Percentiles rank a stretch among this genome's conserved stretches.
Evolutionary conservation across 2,329 filamentous ascomycete species (phyloP).

Genomic region (Colletotrichum sp.): DNA sequence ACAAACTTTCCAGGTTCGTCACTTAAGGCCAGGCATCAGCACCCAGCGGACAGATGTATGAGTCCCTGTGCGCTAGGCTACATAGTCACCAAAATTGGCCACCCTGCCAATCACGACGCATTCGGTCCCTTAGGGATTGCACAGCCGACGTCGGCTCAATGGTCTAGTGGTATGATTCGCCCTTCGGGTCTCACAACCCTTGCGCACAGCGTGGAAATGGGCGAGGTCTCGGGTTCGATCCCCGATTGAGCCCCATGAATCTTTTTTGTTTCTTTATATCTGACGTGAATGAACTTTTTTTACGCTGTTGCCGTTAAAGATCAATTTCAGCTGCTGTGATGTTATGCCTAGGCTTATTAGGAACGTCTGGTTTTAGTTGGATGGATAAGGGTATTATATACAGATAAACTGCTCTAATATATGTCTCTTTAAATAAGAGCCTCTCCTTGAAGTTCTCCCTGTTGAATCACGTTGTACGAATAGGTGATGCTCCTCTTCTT

Average conservation of each 20-base stretch:
- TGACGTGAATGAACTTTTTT: accelerated
- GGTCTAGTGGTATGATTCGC: conserved; percentile 22
- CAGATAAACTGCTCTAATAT: neutral
- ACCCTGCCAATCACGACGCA: neutral
- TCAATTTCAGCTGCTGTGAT: neutral
- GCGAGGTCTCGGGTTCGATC: conserved; percentile 20
- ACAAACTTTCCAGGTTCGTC: neutral
- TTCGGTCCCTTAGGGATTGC: neutral
- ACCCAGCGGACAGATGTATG: neutral
- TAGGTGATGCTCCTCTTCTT: neutral
- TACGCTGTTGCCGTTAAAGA: accelerated
- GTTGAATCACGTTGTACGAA: neutral
- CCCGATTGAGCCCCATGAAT: conserved; percentile 7
- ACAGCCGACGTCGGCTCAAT: neutral
- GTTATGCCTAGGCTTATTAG: neutral
- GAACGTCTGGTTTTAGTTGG: neutral
- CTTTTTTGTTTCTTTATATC: accelerated
- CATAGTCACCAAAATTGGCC: accelerated
- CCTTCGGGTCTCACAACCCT: conserved; percentile 9
- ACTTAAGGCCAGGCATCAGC: neutral
- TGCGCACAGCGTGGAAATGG: conserved; percentile 3
- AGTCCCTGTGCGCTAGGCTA: accelerated
- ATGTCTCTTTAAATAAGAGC: accelerated
- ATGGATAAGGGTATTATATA: neutral
- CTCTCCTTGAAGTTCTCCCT: neutral